These are phyloP conservation scores for Fusarium sp. DNA, from an alignment of 2,329 filamentous ascomycete species.

Conservation along the genomic window DNA sequence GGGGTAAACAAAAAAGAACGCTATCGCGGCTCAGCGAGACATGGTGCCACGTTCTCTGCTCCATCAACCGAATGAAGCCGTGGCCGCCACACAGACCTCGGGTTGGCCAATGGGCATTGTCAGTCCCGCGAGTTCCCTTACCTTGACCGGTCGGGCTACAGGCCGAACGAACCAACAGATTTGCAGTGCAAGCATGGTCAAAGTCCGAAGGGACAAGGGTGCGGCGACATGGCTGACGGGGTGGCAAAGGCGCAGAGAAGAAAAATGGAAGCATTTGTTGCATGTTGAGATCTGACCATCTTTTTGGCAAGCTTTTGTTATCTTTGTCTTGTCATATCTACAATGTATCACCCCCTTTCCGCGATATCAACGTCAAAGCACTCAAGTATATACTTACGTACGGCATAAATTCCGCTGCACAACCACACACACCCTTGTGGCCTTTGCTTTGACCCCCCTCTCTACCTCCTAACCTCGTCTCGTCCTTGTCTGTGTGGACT, in stretches of 20 bases:
- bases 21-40: background rate
- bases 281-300: background rate
- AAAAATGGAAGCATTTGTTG: background rate
- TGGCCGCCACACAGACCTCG: background rate
- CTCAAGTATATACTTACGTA: background rate
- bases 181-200: background rate
- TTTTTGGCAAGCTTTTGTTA: background rate
- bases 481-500: background rate
- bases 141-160: background rate
- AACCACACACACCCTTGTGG: background rate
- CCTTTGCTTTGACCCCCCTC: background rate
- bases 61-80: background rate
- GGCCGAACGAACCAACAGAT: background rate
- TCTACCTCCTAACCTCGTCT: background rate
- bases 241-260: background rate
- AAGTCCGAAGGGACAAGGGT: no score
- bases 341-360: background rate
- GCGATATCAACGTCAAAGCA: background rate
- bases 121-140: background rate
- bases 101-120: constrained; percentile 1
- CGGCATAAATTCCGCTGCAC: background rate
- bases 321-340: background rate
- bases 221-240: background rate
- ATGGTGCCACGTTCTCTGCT: constrained; percentile 5
- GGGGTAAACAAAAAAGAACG: background rate